phyloP scores from a whole-genome alignment of 192 early-diverging fungal genomes.

The Backusella australiensis region DNA sequence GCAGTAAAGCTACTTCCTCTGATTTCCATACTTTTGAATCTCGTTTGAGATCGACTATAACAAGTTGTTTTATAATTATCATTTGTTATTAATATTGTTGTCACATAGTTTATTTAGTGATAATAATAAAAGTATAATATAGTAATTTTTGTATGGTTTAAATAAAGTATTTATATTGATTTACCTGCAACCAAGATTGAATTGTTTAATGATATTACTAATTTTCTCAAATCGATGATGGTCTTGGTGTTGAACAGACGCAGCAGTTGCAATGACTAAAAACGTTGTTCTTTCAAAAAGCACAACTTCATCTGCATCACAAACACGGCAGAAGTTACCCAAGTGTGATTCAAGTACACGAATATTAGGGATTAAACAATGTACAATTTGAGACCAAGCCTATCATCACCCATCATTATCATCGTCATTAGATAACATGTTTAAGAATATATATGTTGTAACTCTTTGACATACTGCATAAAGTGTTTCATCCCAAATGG shows the following conservation, averaged over 20 bases:
- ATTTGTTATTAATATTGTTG: neutral
- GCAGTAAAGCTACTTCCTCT: slow-evolving; percentile 69
- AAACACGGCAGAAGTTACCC: slow-evolving; percentile 73
- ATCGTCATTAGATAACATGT: neutral
- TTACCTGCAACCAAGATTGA: slow-evolving; percentile 81
- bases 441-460: slow-evolving; percentile 13
- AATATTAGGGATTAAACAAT: slow-evolving; percentile 94
- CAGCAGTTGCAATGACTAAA: slow-evolving; percentile 86
- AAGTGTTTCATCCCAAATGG: slow-evolving; percentile 92
- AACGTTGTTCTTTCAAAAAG: slow-evolving; percentile 96
- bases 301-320: slow-evolving; percentile 93
- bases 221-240: slow-evolving; percentile 88
- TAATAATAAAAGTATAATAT: neutral
- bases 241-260: slow-evolving; percentile 58
- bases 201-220: slow-evolving; percentile 90
- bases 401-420: slow-evolving; percentile 21
- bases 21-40: slow-evolving; percentile 89
- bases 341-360: slow-evolving; percentile 75
- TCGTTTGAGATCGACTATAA: slow-evolving; percentile 69
- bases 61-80: neutral
- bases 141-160: neutral
- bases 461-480: slow-evolving; percentile 57
- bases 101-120: neutral
- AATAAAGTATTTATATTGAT: neutral
- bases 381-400: slow-evolving; percentile 98